Percentiles rank a stretch among this genome's conserved stretches.
Conservation (phyloP, 169 alveolate genomes). For the Perkinsus olseni region DNA sequence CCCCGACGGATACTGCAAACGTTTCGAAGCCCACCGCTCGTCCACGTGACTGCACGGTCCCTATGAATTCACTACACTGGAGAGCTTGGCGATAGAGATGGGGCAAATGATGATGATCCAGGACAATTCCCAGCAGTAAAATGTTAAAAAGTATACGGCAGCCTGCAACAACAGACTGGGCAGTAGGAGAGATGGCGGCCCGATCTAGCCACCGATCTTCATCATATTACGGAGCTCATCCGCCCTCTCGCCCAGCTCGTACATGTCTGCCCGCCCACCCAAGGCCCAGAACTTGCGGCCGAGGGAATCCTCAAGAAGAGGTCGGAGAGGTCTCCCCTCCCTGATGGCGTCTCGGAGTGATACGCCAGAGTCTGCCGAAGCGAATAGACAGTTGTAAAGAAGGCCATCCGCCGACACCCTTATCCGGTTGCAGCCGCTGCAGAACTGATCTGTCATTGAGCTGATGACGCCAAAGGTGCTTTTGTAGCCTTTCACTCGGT, state of each 20-base stretch:
- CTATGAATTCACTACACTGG: too few relatives aligned
- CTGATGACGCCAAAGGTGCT: conserved; percentile 45
- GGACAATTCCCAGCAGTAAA: too few relatives aligned
- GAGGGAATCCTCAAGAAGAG: not conserved
- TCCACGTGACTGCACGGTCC: too few relatives aligned
- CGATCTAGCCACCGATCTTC: not conserved
- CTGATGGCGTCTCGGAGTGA: not conserved
- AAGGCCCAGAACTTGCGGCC: not conserved
- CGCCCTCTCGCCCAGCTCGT: not conserved
- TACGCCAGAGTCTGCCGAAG: not conserved
- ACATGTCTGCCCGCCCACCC: not conserved
- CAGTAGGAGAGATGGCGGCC: too few relatives aligned
- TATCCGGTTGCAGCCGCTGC: conserved; percentile 44
- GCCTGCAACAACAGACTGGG: too few relatives aligned
- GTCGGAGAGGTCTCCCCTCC: not conserved
- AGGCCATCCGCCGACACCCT: conserved; percentile 46
- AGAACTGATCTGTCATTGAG: conserved; percentile 42
- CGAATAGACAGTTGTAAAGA: not conserved
- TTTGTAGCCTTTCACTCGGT: conserved; percentile 21
- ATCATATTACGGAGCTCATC: not conserved
- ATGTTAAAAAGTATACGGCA: too few relatives aligned
- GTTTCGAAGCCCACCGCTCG: too few relatives aligned
- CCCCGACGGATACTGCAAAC: too few relatives aligned
- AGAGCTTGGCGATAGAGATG: too few relatives aligned
- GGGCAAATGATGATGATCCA: too few relatives aligned